phyloP scores from a whole-genome alignment of 2,329 filamentous ascomycete species.

The Tolypocladium ovalisporum region DNA sequence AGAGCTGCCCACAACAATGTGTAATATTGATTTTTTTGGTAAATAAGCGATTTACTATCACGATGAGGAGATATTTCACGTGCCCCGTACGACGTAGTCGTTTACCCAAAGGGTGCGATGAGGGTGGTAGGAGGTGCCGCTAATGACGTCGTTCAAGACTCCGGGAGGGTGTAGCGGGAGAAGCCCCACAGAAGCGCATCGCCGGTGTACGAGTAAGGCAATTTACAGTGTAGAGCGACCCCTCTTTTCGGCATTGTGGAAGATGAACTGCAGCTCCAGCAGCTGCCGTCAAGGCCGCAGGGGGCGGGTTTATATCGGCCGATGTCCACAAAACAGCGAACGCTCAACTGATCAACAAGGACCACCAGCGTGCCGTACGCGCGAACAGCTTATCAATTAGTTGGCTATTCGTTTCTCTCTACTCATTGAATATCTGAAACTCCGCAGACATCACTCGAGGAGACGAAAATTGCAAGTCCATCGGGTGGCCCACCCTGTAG shows the following conservation, averaged over 20 bases:
- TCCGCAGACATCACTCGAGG: not conserved
- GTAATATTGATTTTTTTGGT: no score
- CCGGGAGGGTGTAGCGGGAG: not conserved
- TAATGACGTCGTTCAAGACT: not conserved
- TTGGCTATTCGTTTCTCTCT: not conserved
- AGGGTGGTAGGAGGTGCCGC: not conserved
- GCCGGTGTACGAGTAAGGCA: not conserved
- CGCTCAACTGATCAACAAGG: not conserved
- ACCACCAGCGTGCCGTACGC: not conserved
- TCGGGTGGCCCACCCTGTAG: not conserved
- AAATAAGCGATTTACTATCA: not conserved
- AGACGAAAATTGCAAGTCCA: not conserved
- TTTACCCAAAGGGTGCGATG: not conserved
- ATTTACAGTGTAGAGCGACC: not conserved
- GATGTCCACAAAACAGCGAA: not conserved
- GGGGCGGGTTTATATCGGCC: not conserved
- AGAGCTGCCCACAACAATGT: not conserved
- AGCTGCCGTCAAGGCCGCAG: not conserved
- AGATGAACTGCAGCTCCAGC: not conserved
- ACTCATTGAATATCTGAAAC: not conserved
- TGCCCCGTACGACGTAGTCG: not conserved
- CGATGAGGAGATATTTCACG: not conserved
- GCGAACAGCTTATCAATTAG: not conserved
- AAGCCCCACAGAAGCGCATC: not conserved
- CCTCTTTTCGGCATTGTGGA: not conserved